Evolutionary conservation across 2,329 filamentous ascomycete species (phyloP), one percentile per base, ranked within the genome.

Genomic region (Penicillium sp.): DNA sequence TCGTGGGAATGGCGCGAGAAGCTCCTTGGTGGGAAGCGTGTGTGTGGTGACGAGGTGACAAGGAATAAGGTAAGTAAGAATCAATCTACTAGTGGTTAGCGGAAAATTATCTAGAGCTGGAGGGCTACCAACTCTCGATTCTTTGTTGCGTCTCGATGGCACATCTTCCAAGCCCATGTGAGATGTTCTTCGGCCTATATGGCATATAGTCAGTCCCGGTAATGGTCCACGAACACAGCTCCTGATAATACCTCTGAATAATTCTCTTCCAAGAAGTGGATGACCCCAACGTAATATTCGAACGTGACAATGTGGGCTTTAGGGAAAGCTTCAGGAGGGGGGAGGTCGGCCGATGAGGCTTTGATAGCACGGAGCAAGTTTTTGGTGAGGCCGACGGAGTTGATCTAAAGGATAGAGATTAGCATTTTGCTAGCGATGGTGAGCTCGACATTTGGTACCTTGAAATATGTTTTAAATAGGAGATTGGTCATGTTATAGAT

Each of bases 381-480:
- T 71, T 94, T 91, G 17, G 88, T 96, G 19, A 97, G 80, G n/a
- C 86, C 87, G 55, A 95, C 88, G 33, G 89, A 90, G 75, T 96
- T 96, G 60, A 97, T 80, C 78, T 83, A 66, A n/a, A 26, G 2
- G 14, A 41, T 10, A 30, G 26, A 45, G 4, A 28, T 55, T n/a
- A 55, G 51, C 53, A 25, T 55, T 50, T 61, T n/a, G 12, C 4
- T 38, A 60, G 58, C 43, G 4, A 48, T n/a, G 36, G 46, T 36
- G 46, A 16, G 14, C 7, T 28, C 3, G 12, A 7, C 4, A 42
- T 30, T 12, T 33, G 49, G 37, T 73, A 81, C 81, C 76, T 90
- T 95, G 80, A 99, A 99, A 74, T 97, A 97, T 1, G 92, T 97
- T 76, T 97, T 97, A 84, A 99, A 99, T 14, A 97, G 81, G 8